phyloP scores from a whole-genome alignment of 2,329 filamentous ascomycete genomes.

The Colletotrichum tropicale region DNA sequence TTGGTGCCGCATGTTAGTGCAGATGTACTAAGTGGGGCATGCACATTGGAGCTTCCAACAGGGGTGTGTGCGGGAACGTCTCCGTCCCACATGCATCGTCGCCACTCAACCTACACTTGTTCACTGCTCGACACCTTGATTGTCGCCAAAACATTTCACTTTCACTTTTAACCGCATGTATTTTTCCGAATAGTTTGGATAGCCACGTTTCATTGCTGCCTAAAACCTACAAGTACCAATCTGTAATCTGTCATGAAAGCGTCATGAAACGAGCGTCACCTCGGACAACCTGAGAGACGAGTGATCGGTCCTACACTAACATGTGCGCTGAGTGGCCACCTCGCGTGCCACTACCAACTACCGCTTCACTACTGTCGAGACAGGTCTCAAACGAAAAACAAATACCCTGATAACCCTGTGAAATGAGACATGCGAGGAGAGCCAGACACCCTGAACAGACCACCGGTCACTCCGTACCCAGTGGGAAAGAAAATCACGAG shows the following conservation, averaged over 20 bases:
- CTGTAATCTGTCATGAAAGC: conserved; percentile 19
- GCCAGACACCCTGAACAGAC: not conserved
- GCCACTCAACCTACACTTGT: not conserved
- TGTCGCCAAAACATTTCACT: not conserved
- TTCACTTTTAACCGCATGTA: not conserved
- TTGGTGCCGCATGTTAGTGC: conserved; percentile 14
- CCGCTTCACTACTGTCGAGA: not conserved
- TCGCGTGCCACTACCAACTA: not conserved
- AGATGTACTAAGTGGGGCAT: not conserved
- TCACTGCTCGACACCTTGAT: not conserved
- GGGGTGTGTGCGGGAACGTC: not conserved
- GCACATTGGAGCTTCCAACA: conserved; percentile 7
- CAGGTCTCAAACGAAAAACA: conserved; percentile 4
- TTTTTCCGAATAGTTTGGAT: not conserved
- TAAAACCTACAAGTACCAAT: conserved; percentile 22
- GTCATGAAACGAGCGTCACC: conserved; percentile 13
- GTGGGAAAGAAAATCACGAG: not conserved
- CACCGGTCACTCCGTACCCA: conserved; percentile 14
- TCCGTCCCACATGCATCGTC: not conserved
- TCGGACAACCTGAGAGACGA: conserved; percentile 5
- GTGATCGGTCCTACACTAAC: not conserved
- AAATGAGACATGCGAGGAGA: conserved; percentile 16
- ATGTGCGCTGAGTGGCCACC: not conserved
- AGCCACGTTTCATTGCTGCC: conserved; percentile 6
- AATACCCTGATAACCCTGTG: conserved; percentile 3